A percentile compares a stretch with the other conserved stretches of the same genome.
Conservation (phyloP, 129 eudicot genomes). For the Saposhnikovia divaricata region DNA sequence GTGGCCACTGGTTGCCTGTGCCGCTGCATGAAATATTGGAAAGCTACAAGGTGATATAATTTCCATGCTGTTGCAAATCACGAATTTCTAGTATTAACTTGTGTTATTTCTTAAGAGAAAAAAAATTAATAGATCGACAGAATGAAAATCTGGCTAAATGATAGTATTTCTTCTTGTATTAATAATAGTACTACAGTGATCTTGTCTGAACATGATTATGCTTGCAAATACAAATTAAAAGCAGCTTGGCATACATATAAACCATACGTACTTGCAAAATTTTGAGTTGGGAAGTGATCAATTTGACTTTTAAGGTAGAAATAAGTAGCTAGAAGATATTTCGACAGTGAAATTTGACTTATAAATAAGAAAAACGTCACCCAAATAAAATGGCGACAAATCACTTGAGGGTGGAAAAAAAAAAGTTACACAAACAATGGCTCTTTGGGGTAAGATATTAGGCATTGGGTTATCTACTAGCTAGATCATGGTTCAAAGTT, state of each 20-base stretch:
- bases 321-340: neutral
- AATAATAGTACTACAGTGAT: neutral
- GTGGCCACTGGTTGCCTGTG: slow-evolving; percentile 8
- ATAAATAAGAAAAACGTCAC: neutral
- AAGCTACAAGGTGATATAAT: neutral
- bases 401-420: neutral
- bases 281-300: neutral
- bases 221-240: neutral
- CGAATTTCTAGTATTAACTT: neutral
- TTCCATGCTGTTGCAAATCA: neutral
- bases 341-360: neutral
- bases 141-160: neutral
- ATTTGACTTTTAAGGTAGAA: neutral
- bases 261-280: neutral
- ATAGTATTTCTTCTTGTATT: neutral
- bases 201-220: neutral
- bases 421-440: neutral
- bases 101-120: neutral
- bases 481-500: neutral
- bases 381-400: no score
- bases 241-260: no score
- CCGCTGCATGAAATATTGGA: neutral
- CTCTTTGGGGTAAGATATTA: neutral
- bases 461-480: neutral
- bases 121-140: neutral